phyloP scores from a whole-genome alignment of 2,329 filamentous ascomycete species.

The Ophiostoma pallidulum region DNA sequence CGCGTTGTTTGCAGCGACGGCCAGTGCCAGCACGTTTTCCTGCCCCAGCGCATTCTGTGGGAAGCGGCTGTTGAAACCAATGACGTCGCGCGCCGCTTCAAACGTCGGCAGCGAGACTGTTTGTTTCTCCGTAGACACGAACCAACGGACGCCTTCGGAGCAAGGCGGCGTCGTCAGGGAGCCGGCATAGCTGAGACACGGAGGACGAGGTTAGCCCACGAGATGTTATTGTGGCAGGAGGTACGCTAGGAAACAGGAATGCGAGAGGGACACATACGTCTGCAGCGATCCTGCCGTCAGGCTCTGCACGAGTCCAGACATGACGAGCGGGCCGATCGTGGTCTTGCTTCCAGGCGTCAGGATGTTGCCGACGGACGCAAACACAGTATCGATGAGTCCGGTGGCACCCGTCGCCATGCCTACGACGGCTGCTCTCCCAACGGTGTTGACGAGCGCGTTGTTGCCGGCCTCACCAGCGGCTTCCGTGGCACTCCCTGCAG shows the following conservation, averaged over 20 bases:
- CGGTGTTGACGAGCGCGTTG: conserved; percentile 35
- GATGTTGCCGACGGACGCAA: conserved; percentile 34
- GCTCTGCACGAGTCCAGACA: too few species aligned
- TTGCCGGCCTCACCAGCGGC: conserved; percentile 18
- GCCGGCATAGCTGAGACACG: too few species aligned
- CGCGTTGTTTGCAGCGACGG: too few species aligned
- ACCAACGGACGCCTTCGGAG: conserved; percentile 38
- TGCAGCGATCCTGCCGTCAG: conserved; percentile 31
- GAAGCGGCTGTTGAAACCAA: conserved; percentile 40
- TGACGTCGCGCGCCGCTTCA: conserved; percentile 30
- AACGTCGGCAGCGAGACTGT: conserved; percentile 30
- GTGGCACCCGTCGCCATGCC: conserved; percentile 35
- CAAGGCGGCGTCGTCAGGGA: conserved; percentile 43
- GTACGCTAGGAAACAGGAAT: too few species aligned
- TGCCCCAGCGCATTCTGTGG: conserved; percentile 34
- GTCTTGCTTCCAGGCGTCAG: too few species aligned
- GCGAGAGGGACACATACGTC: too few species aligned
- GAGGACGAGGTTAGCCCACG: too few species aligned
- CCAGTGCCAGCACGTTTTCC: conserved; percentile 26
- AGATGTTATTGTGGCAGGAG: too few species aligned
- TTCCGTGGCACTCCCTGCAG: conserved; percentile 21
- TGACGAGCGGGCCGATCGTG: too few species aligned
- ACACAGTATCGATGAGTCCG: conserved; percentile 31
- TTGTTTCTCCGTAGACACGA: conserved; percentile 35
- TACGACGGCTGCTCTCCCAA: conserved; percentile 32